Evolutionary conservation across 129 eudicot species (phyloP), one percentile per base, ranked within the genome.

Genomic region (Dittrichia graveolens): DNA sequence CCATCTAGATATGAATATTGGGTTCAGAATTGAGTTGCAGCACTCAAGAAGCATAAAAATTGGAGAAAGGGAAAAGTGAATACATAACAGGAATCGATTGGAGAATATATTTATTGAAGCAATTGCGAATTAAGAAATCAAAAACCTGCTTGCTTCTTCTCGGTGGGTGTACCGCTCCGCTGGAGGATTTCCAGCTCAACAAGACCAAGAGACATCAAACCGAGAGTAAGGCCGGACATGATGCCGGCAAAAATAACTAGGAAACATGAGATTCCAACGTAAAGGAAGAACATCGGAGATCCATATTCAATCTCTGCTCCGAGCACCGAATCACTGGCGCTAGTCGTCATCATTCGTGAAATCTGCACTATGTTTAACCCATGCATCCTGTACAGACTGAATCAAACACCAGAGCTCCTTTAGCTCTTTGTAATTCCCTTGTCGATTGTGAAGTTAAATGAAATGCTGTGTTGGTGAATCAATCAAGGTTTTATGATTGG

Each of bases 161-260:
- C 99, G 13, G 84, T 8, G 0, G 86, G 83, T 9, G 94, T 88
- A 44, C 99, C 99, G 43, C 96, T 87, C 3, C 89, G 92, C 84
- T 90, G 91, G 61, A 94, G 92, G 77, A 94, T 90, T 82, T 94
- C 98, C 42, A 94, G 95, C 40, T 94, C 98, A 48, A 94, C 98
- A 67, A 90, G 96, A 41, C 98, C 85, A 61, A 94, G 82, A 8
- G 98, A 94, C 98, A 94, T 94, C 75, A 94, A 85, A 2, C 98
- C 98, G 62, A 94, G 82, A 37, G 98, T 94, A 9, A 94, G 85
- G 6, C 98, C 98, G 7, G 98, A 94, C 98, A 94, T 94, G 4
- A 94, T 83, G 1, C 98, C 98, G 37, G 98, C 98, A 65, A 94
- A 94, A 0, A 86, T 67, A 3, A 94, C 98, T 2, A 88, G 83